These are phyloP conservation scores for Apiotrichum montevideense DNA, from an alignment of 1,284 basidiomycete genomes.

Conservation along the genomic window DNA sequence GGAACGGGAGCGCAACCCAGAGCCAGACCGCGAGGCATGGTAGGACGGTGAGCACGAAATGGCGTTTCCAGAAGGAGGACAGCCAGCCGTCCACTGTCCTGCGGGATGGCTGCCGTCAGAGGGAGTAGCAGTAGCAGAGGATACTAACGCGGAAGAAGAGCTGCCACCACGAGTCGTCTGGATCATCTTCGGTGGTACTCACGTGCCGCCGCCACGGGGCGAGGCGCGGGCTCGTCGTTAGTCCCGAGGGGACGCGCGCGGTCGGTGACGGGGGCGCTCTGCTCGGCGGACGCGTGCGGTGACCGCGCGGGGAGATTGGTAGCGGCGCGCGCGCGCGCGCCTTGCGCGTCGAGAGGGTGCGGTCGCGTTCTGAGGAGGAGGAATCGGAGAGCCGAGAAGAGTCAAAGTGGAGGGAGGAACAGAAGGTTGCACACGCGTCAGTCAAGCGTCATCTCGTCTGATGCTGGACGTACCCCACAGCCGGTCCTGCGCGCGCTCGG, in stretches of 20 bases:
- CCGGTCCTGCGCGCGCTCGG: slow-evolving; percentile 43
- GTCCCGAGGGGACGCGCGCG: neutral
- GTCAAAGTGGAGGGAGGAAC: neutral
- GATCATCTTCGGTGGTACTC: slow-evolving; percentile 12
- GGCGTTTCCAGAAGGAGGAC: slow-evolving; percentile 50
- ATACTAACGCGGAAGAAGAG: slow-evolving; percentile 33
- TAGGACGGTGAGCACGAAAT: slow-evolving; percentile 49
- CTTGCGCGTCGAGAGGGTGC: slow-evolving; percentile 25
- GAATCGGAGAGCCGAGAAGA: neutral
- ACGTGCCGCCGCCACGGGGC: slow-evolving; percentile 8
- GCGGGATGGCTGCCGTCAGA: slow-evolving; percentile 32
- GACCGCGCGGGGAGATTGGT: neutral
- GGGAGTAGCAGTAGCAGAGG: neutral
- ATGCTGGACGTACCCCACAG: slow-evolving; percentile 35
- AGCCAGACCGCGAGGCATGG: slow-evolving; percentile 53
- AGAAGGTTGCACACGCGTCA: neutral
- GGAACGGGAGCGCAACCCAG: slow-evolving; percentile 54
- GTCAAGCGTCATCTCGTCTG: neutral
- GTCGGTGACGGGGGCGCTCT: neutral
- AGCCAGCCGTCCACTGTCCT: slow-evolving; percentile 50
- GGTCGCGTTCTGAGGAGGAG: slow-evolving; percentile 16
- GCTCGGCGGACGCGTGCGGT: neutral
- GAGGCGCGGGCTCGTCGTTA: slow-evolving; percentile 2
- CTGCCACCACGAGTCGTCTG: slow-evolving; percentile 23
- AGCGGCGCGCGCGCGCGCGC: slow-evolving; percentile 17